Conservation (phyloP, 2,329 filamentous ascomycete species). For the Aspergillus sp. region DNA sequence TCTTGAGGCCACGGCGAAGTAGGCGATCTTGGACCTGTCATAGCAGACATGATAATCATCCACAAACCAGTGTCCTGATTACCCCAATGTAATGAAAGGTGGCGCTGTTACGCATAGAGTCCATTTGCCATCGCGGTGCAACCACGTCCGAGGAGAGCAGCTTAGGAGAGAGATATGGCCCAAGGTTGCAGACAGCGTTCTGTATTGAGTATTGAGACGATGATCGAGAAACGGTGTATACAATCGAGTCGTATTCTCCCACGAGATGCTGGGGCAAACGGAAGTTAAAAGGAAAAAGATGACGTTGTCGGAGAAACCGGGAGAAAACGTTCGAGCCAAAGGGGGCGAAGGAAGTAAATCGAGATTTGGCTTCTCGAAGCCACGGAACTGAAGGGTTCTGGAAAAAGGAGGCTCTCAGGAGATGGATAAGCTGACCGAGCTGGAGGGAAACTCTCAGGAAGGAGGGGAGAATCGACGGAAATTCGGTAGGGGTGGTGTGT, state of each 20-base stretch:
- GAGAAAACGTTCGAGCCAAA: no score
- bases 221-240: no score
- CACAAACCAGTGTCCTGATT: conserved; percentile 4
- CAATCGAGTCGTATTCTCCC: no score
- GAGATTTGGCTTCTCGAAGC: no score
- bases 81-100: conserved; percentile 6
- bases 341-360: no score
- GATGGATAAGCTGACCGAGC: neutral
- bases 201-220: no score
- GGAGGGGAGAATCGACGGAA: neutral
- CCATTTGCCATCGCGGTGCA: conserved; percentile 17
- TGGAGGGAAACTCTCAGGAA: neutral
- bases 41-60: conserved; percentile 23
- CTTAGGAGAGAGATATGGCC: neutral
- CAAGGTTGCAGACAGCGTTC: no score
- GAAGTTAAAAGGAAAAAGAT: no score
- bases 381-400: no score
- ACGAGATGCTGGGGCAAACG: no score
- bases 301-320: no score
- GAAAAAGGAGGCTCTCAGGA: no score
- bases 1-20: conserved; percentile 32
- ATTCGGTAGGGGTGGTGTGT: neutral
- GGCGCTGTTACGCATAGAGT: conserved; percentile 7
- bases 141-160: neutral
- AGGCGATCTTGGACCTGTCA: conserved; percentile 33